Conservation (phyloP, 2,329 filamentous ascomycete species). For the Trichoderma sp. region DNA sequence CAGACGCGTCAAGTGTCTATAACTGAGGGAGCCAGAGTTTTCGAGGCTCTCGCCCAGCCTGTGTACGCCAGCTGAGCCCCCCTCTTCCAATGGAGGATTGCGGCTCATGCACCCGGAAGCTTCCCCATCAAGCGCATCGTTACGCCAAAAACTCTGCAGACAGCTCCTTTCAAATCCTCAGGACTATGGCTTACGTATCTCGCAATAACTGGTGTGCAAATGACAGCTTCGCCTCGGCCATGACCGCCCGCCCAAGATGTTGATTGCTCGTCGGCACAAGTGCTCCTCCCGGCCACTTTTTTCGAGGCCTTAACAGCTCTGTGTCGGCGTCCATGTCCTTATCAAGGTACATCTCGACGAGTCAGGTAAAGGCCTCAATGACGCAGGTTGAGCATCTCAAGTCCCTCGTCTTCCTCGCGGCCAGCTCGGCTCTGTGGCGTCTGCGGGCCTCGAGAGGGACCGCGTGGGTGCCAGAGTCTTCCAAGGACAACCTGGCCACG, state of each 20-base stretch:
- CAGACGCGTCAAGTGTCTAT: background rate
- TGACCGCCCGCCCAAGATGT: background rate
- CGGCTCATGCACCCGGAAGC: background rate
- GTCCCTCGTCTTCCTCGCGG: background rate
- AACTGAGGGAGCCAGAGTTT: background rate
- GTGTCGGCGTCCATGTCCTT: background rate
- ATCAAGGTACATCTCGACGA: background rate
- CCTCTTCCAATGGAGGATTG: background rate
- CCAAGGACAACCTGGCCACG: background rate
- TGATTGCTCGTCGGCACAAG: background rate
- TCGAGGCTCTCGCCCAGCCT: background rate
- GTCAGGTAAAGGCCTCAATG: slow-evolving; percentile 9
- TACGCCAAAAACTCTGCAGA: background rate
- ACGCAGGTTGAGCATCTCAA: background rate
- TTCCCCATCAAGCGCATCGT: background rate
- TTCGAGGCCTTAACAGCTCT: background rate
- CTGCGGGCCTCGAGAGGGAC: background rate
- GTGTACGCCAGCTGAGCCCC: background rate
- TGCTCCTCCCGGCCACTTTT: background rate
- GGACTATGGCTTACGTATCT: background rate
- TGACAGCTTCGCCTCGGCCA: background rate
- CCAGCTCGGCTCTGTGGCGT: background rate
- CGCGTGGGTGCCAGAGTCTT: background rate
- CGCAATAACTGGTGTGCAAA: background rate
- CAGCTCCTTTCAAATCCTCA: background rate